phyloP scores from a whole-genome alignment of 805 yeast genomes.

The Myxozyma nipponensis region DNA sequence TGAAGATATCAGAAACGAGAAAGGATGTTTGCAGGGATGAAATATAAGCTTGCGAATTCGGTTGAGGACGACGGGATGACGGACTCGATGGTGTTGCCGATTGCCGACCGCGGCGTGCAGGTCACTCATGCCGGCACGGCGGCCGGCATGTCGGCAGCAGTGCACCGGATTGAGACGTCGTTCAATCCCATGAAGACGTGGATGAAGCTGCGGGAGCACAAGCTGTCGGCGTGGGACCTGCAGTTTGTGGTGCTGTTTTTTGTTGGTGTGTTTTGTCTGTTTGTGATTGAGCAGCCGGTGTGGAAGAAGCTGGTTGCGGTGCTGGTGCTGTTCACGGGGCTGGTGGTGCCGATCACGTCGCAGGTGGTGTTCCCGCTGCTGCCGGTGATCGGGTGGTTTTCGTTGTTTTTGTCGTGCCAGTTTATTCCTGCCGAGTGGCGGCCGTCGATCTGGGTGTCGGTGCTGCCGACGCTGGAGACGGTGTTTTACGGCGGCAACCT shows the following conservation, averaged over 20 bases:
- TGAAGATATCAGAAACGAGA: background rate
- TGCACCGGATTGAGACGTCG: conserved; percentile 24
- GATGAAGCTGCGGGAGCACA: conserved; percentile 34
- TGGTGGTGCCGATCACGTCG: conserved; percentile 69
- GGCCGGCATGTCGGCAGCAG: background rate
- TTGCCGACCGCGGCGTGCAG: background rate
- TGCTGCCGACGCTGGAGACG: conserved; percentile 88
- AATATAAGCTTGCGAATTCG: background rate
- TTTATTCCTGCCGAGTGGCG: conserved; percentile 70
- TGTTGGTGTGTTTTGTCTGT: conserved; percentile 48
- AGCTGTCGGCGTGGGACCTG: conserved; percentile 42
- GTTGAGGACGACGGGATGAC: background rate
- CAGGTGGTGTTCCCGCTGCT: conserved; percentile 81
- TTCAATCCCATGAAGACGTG: conserved; percentile 31
- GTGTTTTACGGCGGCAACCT: conserved; percentile 88
- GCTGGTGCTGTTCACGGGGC: conserved; percentile 50
- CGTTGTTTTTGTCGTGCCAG: conserved; percentile 67
- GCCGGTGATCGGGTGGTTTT: conserved; percentile 83
- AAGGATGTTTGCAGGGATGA: background rate
- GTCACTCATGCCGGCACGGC: background rate
- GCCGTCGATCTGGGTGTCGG: conserved; percentile 86
- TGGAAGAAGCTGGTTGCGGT: conserved; percentile 40
- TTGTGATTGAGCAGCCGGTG: conserved; percentile 36
- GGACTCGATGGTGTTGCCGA: background rate
- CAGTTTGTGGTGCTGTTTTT: conserved; percentile 50